Base-by-base conservation (phyloP, 2,329 filamentous ascomycete genomes). In the Pseudopithomyces maydicus region DNA sequence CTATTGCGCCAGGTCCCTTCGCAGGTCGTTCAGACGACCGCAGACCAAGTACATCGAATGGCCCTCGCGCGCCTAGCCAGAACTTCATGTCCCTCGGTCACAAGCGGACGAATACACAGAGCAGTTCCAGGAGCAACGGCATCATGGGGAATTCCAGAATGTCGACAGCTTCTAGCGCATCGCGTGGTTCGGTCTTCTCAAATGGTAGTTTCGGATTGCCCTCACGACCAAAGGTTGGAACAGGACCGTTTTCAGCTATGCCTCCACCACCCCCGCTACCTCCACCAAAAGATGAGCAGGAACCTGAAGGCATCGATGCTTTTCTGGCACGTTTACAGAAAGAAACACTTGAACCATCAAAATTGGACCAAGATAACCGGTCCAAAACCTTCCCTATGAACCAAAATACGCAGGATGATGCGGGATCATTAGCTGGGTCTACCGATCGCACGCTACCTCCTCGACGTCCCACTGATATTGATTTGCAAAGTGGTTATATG, bases 1-100 rank as follows among this genome's bases (percentile, higher is more conserved):
- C 79, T 8, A 88, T 90, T 67, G 81, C 85, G 1, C 85, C 88
- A 1, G 88, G 87, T 0, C 88, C 88, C 0, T 90, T 91, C 65
- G 85, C 87, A 61, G 72, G 81, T 44, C 63, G 32, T 75, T 50
- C 26, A 69, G 53, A 61, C 32, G 63, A 71, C 29, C 63, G 71
- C 41, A 69, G 70, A 54, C 73, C 73, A 22, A 72, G 70, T 35
- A 72, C 68, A 54, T 62, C 69, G 10, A 60, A 75, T 77, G 62
- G 77, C 74, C 62, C 68, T 53, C 67, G 61, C 54, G 55, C 59
- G 45, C 59, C 66, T 17, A 33, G 52, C 35, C 56, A 62, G 61
- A 61, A 33, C 55, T 69, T 69, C 56, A 50, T 66, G 66, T 19
- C 74, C 61, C 54, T 69, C 54, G 60, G 72, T 66, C 62, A 78